Evolutionary conservation across 169 alveolate genomes (phyloP).

Genomic region (Plasmodium knowlesi): DNA sequence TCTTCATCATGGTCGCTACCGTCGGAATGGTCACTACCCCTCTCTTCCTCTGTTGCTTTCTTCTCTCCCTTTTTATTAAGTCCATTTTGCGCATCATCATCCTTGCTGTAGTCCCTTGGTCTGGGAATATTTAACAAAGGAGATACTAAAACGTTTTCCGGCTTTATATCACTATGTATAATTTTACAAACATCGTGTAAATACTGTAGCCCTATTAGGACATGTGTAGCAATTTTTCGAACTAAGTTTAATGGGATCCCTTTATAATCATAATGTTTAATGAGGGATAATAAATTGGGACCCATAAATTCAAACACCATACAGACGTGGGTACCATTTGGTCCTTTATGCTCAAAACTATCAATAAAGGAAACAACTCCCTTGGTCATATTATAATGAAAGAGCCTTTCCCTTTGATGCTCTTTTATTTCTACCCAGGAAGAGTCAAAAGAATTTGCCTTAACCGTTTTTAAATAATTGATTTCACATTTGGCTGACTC

Average conservation of each 20-base stretch:
- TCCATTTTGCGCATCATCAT: not conserved
- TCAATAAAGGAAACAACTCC: constrained; percentile 96
- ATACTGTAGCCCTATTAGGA: constrained; percentile 97
- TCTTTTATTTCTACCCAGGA: constrained; percentile 87
- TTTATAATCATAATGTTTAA: constrained; percentile 95
- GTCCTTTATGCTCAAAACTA: constrained; percentile 95
- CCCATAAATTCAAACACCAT: constrained; percentile 99
- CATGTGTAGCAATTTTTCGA: constrained; percentile 96
- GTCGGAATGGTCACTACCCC: not conserved
- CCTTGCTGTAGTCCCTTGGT: constrained; percentile 40
- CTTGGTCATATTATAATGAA: constrained; percentile 80
- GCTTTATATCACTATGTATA: constrained; percentile 99
- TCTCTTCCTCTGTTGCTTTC: not conserved
- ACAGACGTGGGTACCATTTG: constrained; percentile 98
- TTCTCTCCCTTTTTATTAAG: not conserved
- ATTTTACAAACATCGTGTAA: constrained; percentile 96
- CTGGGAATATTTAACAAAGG: constrained; percentile 64
- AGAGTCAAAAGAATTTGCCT: constrained; percentile 79
- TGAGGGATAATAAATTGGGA: constrained; percentile 96
- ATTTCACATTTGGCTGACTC: constrained; percentile 99
- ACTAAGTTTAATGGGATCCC: constrained; percentile 96
- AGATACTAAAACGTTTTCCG: constrained; percentile 96
- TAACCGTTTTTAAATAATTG: constrained; percentile 92
- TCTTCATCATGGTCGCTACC: not conserved
- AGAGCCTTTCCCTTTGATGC: constrained; percentile 73